Evolutionary conservation across 169 alveolate species (phyloP).

Genomic region (Prorocentrum cordatum): DNA sequence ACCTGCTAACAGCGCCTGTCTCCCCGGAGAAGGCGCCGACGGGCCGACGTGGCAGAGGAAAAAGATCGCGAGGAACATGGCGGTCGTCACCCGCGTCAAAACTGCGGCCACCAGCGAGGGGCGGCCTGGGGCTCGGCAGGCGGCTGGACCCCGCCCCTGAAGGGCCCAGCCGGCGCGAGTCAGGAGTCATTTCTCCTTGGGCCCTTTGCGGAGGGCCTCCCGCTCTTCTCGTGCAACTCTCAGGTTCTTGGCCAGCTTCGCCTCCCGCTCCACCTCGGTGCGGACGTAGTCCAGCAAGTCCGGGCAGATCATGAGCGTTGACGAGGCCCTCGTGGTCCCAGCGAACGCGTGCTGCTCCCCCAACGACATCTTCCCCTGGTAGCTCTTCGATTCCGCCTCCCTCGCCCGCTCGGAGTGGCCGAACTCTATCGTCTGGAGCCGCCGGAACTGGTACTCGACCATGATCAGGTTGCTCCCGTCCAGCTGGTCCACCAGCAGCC

Average conservation of each 20-base stretch:
- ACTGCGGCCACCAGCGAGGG: no score
- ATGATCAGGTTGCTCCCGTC: background rate
- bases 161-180: no score
- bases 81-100: no score
- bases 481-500: background rate
- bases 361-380: background rate
- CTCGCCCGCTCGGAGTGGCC: background rate
- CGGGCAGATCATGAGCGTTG: background rate
- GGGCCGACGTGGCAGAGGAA: no score
- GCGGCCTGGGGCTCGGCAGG: no score
- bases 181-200: no score
- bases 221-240: constrained; percentile 26
- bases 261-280: background rate
- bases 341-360: constrained; percentile 1
- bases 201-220: background rate
- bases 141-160: no score
- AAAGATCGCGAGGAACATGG: no score
- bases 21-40: no score
- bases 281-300: background rate
- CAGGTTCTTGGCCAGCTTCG: background rate
- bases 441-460: background rate
- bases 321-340: background rate
- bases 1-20: no score
- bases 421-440: constrained; percentile 4
- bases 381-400: background rate